Conservation (phyloP, 192 early-diverging fungal genomes). For the Oehlia diaphana region DNA sequence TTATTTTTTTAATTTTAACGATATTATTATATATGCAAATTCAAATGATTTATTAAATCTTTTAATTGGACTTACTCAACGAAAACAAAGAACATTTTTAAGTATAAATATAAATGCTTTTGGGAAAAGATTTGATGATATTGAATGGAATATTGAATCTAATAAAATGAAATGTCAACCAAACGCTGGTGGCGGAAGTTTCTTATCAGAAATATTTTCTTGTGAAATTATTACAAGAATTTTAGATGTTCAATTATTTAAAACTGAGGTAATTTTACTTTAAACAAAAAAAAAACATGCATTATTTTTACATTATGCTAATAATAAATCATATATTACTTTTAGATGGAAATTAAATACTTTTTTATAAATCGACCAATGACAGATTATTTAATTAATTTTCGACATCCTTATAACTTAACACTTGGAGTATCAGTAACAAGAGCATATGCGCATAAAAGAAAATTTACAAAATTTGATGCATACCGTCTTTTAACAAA, state of each 20-base stretch:
- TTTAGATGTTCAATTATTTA: constrained; percentile 42
- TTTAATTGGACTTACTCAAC: constrained; percentile 2
- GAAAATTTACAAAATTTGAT: constrained; percentile 38
- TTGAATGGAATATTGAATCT: constrained; percentile 36
- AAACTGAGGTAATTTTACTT: constrained; percentile 36
- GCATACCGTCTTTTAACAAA: constrained; percentile 42
- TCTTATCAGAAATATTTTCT: constrained; percentile 50
- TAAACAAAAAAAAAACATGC: neutral
- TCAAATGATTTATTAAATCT: constrained; percentile 18
- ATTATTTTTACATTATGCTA: neutral
- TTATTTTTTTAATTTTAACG: constrained; percentile 9
- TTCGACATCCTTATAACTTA: constrained; percentile 30
- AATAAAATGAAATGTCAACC: constrained; percentile 40
- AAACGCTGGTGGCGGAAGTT: constrained; percentile 51
- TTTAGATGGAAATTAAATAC: constrained; percentile 47
- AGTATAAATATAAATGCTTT: constrained; percentile 24
- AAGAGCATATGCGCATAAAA: constrained; percentile 44
- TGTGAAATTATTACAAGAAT: constrained; percentile 46
- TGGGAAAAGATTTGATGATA: constrained; percentile 34
- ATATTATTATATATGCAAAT: constrained; percentile 5
- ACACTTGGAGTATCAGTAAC: constrained; percentile 50
- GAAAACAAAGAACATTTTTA: neutral
- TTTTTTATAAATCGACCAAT: constrained; percentile 43
- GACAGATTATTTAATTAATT: constrained; percentile 47
- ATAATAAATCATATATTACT: neutral